phyloP scores from a whole-genome alignment of 2,329 filamentous ascomycete species.

The Elsinoe ampelina region DNA sequence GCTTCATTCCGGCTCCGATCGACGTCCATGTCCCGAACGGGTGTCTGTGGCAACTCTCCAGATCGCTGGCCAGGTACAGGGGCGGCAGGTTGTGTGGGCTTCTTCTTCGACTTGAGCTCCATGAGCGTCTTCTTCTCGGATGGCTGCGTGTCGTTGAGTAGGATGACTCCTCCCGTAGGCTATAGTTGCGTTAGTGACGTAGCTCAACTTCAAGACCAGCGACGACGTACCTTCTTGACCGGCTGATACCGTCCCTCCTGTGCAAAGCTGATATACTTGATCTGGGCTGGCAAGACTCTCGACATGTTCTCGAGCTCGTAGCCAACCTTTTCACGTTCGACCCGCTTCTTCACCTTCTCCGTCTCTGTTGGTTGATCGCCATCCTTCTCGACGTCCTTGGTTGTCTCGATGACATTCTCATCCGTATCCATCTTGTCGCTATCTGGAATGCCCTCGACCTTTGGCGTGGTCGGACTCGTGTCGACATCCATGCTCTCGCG shows the following conservation, averaged over 20 bases:
- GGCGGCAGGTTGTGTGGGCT: slow-evolving; percentile 38
- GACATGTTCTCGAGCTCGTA: slow-evolving; percentile 98
- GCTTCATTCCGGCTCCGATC: slow-evolving; percentile 31
- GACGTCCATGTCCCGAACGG: slow-evolving; percentile 22
- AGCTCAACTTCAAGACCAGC: slow-evolving; percentile 15
- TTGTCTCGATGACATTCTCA: slow-evolving; percentile 32
- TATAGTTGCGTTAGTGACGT: slow-evolving; percentile 40
- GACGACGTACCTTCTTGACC: slow-evolving; percentile 66
- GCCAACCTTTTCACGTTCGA: slow-evolving; percentile 91
- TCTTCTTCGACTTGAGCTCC: slow-evolving; percentile 87
- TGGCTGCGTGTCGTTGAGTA: slow-evolving; percentile 78
- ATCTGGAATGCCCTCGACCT: slow-evolving; percentile 47
- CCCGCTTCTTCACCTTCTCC: slow-evolving; percentile 70
- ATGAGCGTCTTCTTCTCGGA: slow-evolving; percentile 70
- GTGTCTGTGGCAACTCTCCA: slow-evolving; percentile 22
- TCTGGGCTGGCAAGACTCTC: slow-evolving; percentile 78
- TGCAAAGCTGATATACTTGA: slow-evolving; percentile 92
- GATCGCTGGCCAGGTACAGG: slow-evolving; percentile 28
- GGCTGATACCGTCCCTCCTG: slow-evolving; percentile 77
- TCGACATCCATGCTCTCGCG: slow-evolving; percentile 96
- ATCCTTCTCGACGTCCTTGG: slow-evolving; percentile 28
- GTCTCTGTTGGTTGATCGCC: slow-evolving; percentile 45
- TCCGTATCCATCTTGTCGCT: slow-evolving; percentile 76
- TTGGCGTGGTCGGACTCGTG: slow-evolving; percentile 63
- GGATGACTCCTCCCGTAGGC: slow-evolving; percentile 86